A percentile compares a stretch with the other conserved stretches of the same genome.
These are phyloP conservation scores for Gigaspora rosea DNA, from an alignment of 192 early-diverging fungal species.

Conservation along the genomic window DNA sequence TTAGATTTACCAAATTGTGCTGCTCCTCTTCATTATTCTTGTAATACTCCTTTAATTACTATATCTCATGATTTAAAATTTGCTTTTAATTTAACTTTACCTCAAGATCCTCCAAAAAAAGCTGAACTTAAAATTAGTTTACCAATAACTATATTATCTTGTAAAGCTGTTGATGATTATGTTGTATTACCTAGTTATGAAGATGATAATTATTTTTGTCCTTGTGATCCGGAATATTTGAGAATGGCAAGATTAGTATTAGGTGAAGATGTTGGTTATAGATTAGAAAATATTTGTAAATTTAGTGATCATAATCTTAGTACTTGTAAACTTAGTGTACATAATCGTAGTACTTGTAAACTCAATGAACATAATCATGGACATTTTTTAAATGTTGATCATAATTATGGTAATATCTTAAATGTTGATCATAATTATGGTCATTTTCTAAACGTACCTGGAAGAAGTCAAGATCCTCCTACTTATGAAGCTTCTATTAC, in stretches of 20 bases:
- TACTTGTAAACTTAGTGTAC: no score
- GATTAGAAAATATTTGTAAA: background rate
- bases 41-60: slow-evolving; percentile 9
- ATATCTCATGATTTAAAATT: slow-evolving; percentile 25
- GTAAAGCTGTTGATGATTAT: slow-evolving; percentile 23
- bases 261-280: background rate
- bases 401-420: background rate
- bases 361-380: no score
- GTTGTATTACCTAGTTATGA: slow-evolving; percentile 18
- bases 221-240: slow-evolving; percentile 24
- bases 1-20: slow-evolving; percentile 6
- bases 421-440: background rate
- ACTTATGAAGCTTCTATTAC: slow-evolving; percentile 5
- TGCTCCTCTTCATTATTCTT: slow-evolving; percentile 1
- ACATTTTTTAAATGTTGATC: background rate
- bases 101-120: background rate
- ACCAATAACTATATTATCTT: slow-evolving; percentile 27
- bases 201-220: slow-evolving; percentile 25
- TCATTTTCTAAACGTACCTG: background rate
- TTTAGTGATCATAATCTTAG: background rate
- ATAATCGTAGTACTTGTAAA: no score
- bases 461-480: background rate
- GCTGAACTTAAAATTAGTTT: slow-evolving; percentile 12
- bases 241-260: slow-evolving; percentile 17
- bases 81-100: background rate